These are phyloP conservation scores for Myxozyma monticola DNA, from an alignment of 805 yeast species.

Conservation along the genomic window DNA sequence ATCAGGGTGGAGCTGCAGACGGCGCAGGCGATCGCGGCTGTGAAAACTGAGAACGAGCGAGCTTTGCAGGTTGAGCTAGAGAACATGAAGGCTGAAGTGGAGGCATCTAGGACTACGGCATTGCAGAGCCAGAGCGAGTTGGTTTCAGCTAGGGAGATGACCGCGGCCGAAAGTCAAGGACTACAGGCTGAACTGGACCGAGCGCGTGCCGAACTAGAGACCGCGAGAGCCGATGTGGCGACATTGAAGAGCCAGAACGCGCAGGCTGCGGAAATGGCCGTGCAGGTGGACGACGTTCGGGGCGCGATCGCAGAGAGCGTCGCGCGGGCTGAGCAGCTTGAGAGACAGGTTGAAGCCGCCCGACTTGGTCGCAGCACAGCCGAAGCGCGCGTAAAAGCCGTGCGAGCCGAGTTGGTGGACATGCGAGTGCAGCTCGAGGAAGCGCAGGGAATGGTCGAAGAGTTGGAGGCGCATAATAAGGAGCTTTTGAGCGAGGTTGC, in stretches of 20 bases:
- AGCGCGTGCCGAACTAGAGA: neutral
- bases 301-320: slow-evolving; percentile 15
- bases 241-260: too few relatives aligned
- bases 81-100: too few relatives aligned
- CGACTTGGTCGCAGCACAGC: slow-evolving; percentile 1
- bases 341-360: slow-evolving; percentile 16
- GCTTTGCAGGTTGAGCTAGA: too few relatives aligned
- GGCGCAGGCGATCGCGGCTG: too few relatives aligned
- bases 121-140: too few relatives aligned
- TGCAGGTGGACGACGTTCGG: slow-evolving; percentile 16
- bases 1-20: too few relatives aligned
- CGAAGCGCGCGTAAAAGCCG: slow-evolving; percentile 13
- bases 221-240: neutral
- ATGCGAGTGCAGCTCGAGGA: slow-evolving; percentile 11
- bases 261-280: slow-evolving; percentile 1
- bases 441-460: slow-evolving; percentile 15
- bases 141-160: slow-evolving; percentile 26
- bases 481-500: slow-evolving; percentile 7
- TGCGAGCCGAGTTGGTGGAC: slow-evolving; percentile 12
- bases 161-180: neutral
- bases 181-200: neutral
- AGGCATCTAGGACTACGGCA: too few relatives aligned
- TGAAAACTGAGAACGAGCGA: too few relatives aligned
- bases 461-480: slow-evolving; percentile 7
- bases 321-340: slow-evolving; percentile 7